Evolutionary conservation across 768 basidiomycete species (phyloP), one percentile per base, ranked within the genome.

Genomic region (Pleurotus platypus): DNA sequence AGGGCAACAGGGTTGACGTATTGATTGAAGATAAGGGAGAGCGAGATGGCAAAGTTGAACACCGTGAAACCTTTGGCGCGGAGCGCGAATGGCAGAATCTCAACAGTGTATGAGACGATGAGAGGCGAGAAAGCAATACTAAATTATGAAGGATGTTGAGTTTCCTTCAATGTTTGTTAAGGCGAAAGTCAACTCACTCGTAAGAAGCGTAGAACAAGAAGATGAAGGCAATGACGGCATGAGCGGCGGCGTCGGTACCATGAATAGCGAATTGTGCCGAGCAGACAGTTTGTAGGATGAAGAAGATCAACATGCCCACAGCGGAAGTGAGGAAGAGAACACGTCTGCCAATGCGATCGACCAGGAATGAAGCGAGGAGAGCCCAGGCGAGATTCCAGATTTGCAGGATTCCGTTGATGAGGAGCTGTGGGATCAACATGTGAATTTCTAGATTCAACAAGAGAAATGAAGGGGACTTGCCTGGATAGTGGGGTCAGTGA

Each of bases 41-140:
- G 60, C 11, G 85, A 86, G 61, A 86, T 76, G 46, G 75, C 68
- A 66, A 88, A 83, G 66, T 77, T 83, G 73, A 88, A 83, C 30
- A 88, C 58, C 59, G 77, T 82, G 69, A 86, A 80, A 38, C 86
- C 87, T 70, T 87, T 88, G 49, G 87, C 86, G 61, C 89, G 86
- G 57, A 89, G 70, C 40, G 85, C 2, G 80, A 75, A 86, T 2
- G 86, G 86, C 57, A 87, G 70, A 64, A 88, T 87, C 66, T 88
- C 87, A 60, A 87, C 75, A 24, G 85, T 84, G 71, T 86, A 87
- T 1, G 81, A 75, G 55, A 86, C 79, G 54, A 85, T 78, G 54
- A 87, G 79, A 1, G 87, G 87, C 4, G 83, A 80, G 68, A 84
- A 86, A n/a, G 83, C 84, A 37, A 86, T 61, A 56, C 74, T 75